These are phyloP conservation scores for Tillandsia fasciculata DNA, from an alignment of 176 grass and related monocot genomes.

Conservation along the genomic window DNA sequence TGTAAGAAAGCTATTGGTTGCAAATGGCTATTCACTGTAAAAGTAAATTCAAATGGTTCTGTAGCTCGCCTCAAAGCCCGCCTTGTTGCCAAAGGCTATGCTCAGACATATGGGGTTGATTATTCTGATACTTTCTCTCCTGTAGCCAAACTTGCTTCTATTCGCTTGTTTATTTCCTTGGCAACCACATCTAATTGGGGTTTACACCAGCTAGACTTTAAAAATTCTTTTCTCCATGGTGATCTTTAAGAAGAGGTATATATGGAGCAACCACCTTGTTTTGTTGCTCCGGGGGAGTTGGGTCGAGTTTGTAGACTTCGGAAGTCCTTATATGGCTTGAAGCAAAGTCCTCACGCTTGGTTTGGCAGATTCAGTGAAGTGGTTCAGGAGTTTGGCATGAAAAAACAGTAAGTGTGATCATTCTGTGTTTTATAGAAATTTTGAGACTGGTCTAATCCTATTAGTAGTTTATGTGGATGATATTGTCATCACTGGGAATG, in stretches of 20 bases:
- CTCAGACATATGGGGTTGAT: neutral
- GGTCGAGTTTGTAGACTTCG: neutral
- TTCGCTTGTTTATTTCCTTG: neutral
- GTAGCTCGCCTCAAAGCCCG: neutral
- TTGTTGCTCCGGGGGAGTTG: constrained; percentile 1
- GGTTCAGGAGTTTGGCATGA: neutral
- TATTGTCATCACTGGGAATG: neutral
- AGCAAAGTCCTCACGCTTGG: neutral
- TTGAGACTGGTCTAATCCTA: neutral
- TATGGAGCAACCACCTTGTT: neutral
- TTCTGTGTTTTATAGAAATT: neutral
- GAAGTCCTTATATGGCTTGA: neutral
- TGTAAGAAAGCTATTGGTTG: neutral
- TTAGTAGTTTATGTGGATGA: neutral
- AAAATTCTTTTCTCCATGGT: no score
- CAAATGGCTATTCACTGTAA: neutral
- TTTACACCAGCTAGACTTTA: no score
- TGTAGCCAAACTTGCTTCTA: neutral
- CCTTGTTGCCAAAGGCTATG: neutral
- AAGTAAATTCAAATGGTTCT: neutral
- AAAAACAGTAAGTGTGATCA: neutral
- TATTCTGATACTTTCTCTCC: neutral
- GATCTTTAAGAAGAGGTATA: no score
- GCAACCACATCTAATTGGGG: neutral
- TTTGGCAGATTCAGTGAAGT: neutral